Evolutionary conservation across 1,284 basidiomycete species (phyloP), one percentile per base, ranked within the genome.

Genomic region (Ceratobasidium sp.): DNA sequence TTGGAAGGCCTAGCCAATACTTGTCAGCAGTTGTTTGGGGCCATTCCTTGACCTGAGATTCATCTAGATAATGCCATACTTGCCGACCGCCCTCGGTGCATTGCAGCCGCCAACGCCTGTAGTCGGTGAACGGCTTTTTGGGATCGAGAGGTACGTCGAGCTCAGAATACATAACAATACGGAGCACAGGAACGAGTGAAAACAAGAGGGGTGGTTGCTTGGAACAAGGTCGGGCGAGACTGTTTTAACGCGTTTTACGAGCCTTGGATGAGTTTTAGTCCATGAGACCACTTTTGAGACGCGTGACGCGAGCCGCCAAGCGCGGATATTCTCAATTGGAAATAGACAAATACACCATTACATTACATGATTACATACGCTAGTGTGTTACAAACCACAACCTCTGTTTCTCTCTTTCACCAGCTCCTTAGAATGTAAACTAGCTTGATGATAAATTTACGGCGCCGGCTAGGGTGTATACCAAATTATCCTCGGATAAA

Each of bases 71-170:
- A 75, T 92, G 88, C 96, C 96, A 98, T 59, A 91, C 91, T 76
- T 97, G 96, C 72, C 94, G 85, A 32, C 96, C 96, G 57, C 92
- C 90, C 74, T 95, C 90, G 73, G 86, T 87, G 45, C 91, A 87
- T 43, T 90, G 86, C 8, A 98, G 83, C 60, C 94, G 86, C 96
- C 96, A 98, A 57, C 89, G 87, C 1, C 87, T 83, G 76, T 92
- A 92, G 81, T 97, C 92, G 0, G 92, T 92, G 77, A 92, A 91
- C 0, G 88, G 85, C 55, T 82, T 76, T 34, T 58, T 70, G 26
- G 53, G 43, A 36, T 70, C 67, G 23, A 70, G 67, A n/a, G 67
- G 67, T 9, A 70, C 67, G 28, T 58, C 41, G 16, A 70, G 55
- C 28, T 70, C 53, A 26, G 32, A 41, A 57, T 57, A 70, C 67